Percentiles rank a stretch among this genome's conserved stretches.
These are phyloP conservation scores for Pythium apleroticum DNA, from an alignment of 352 stramenopile species.

Conservation along the genomic window DNA sequence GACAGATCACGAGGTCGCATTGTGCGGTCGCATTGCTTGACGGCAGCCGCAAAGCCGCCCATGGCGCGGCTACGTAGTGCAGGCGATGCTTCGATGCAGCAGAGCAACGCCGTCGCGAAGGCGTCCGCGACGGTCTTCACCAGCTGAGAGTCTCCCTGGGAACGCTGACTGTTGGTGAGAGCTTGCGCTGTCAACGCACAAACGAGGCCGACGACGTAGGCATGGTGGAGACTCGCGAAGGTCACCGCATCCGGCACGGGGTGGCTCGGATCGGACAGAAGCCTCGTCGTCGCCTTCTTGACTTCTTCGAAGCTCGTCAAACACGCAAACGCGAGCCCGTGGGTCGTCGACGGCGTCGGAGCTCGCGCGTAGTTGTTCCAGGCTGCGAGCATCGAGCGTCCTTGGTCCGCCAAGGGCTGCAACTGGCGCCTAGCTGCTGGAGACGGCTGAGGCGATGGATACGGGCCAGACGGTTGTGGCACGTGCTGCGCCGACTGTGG, in stretches of 20 bases:
- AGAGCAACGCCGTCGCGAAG: conserved; percentile 73
- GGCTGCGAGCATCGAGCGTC: conserved; percentile 63
- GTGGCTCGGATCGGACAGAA: conserved; percentile 51
- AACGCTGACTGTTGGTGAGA: conserved; percentile 64
- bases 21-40: conserved; percentile 53
- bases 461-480: background rate
- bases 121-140: conserved; percentile 73
- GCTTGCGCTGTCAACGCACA: conserved; percentile 77
- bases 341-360: conserved; percentile 50
- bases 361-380: conserved; percentile 73
- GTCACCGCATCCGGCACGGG: conserved; percentile 48
- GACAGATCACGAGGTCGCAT: conserved; percentile 59
- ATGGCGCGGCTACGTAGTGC: conserved; percentile 55
- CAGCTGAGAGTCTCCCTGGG: conserved; percentile 51
- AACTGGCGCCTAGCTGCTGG: conserved; percentile 28
- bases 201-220: conserved; percentile 75
- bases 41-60: conserved; percentile 54
- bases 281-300: conserved; percentile 69
- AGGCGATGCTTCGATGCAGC: conserved; percentile 67
- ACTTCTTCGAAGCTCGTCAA: conserved; percentile 79
- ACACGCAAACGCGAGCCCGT: conserved; percentile 60
- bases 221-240: conserved; percentile 82
- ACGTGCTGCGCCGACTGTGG: background rate
- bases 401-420: conserved; percentile 65
- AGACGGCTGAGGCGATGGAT: conserved; percentile 1